phyloP scores from a whole-genome alignment of 768 basidiomycete genomes.

The Exidia glandulosa region DNA sequence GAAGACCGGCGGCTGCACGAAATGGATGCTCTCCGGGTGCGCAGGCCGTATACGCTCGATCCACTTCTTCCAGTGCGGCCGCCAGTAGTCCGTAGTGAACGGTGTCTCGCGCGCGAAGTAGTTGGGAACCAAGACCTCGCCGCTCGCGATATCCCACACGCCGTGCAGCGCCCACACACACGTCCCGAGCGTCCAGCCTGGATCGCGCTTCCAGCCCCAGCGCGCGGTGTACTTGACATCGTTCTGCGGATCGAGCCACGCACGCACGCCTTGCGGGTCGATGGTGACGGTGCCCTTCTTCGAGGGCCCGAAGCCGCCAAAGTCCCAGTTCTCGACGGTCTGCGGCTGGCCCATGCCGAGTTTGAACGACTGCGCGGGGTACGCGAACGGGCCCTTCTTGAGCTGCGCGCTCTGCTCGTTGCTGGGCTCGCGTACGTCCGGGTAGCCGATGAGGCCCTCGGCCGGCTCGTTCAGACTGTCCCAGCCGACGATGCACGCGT shows the following conservation, averaged over 20 bases:
- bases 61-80: constrained; percentile 53
- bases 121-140: constrained; percentile 52
- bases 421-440: constrained; percentile 57
- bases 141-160: constrained; percentile 67
- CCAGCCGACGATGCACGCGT: constrained; percentile 91
- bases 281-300: constrained; percentile 65
- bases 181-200: constrained; percentile 59
- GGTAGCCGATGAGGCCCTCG: constrained; percentile 67
- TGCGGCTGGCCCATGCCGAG: constrained; percentile 83
- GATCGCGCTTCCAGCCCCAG: constrained; percentile 80
- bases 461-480: constrained; percentile 93
- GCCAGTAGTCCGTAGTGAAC: constrained; percentile 74
- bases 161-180: constrained; percentile 85
- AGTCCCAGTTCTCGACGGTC: constrained; percentile 73
- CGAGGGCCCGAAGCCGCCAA: constrained; percentile 68
- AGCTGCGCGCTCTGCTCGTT: constrained; percentile 55
- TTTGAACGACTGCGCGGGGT: constrained; percentile 70
- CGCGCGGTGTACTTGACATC: constrained; percentile 33
- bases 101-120: constrained; percentile 62
- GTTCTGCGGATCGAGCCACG: constrained; percentile 55
- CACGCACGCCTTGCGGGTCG: constrained; percentile 69
- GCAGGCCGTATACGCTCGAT: constrained; percentile 44
- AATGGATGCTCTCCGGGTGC: constrained; percentile 79
- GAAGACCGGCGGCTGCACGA: constrained; percentile 88
- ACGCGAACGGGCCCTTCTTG: constrained; percentile 82